Evolutionary conservation across 108 stramenopile species (phyloP).

Genomic region (Schizochytrium sp.): DNA sequence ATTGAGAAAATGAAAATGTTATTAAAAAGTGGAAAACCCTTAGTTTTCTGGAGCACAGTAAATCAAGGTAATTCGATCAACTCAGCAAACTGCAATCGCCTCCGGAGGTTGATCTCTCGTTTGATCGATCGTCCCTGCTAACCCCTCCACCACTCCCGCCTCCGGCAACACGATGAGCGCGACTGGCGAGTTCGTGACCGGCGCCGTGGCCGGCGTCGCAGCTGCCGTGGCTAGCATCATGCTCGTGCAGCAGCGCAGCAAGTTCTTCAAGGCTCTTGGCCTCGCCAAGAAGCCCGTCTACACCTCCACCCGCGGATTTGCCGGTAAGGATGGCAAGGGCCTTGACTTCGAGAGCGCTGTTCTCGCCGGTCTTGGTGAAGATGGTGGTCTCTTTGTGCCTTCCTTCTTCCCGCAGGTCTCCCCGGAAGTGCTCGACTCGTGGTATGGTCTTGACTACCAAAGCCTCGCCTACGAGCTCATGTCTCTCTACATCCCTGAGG

Average conservation of each 20-base stretch:
- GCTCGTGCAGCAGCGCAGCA: constrained; percentile 46
- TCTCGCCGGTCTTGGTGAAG: constrained; percentile 93
- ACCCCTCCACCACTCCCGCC: too few relatives aligned
- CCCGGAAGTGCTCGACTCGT: constrained; percentile 81
- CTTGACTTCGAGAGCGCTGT: constrained; percentile 91
- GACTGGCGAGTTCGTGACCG: constrained; percentile 36
- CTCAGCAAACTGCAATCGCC: too few relatives aligned
- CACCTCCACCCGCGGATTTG: constrained; percentile 89
- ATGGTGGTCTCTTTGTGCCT: constrained; percentile 95
- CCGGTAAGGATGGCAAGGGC: constrained; percentile 77
- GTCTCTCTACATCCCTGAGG: constrained; percentile 88
- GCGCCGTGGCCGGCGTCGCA: constrained; percentile 33
- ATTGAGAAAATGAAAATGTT: too few relatives aligned
- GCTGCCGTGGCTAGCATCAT: neutral
- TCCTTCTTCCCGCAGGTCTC: constrained; percentile 85
- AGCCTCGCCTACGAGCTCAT: constrained; percentile 90
- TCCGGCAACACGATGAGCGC: neutral
- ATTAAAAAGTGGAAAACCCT: too few relatives aligned
- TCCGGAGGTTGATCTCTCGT: too few relatives aligned
- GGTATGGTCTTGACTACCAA: constrained; percentile 82
- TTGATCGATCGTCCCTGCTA: too few relatives aligned
- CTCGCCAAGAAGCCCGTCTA: constrained; percentile 69
- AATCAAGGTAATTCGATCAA: too few relatives aligned
- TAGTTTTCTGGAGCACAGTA: too few relatives aligned
- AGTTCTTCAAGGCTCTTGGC: constrained; percentile 36